A percentile compares a stretch with the other conserved stretches of the same genome.
These are phyloP conservation scores for Camelina sativa DNA, from an alignment of 345 rosid genomes.

Conservation along the genomic window DNA sequence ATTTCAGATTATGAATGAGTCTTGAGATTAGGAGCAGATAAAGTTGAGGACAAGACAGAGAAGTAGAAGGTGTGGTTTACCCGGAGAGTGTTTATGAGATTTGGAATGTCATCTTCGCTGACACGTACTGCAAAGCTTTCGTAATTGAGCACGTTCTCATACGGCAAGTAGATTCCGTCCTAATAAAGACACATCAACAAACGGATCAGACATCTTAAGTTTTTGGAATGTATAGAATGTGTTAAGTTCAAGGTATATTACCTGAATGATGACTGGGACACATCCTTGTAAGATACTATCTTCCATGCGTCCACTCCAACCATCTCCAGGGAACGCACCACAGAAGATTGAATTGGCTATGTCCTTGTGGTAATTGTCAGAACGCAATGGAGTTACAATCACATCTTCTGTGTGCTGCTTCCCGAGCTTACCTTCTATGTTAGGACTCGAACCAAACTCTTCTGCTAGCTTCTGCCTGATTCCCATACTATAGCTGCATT, in stretches of 20 bases:
- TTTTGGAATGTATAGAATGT: background rate
- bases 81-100: conserved; percentile 80
- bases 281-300: conserved; percentile 97
- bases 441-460: conserved; percentile 95
- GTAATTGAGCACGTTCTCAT: conserved; percentile 90
- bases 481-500: conserved; percentile 94
- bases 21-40: conserved; percentile 10
- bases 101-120: conserved; percentile 85
- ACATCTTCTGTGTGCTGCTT: conserved; percentile 83
- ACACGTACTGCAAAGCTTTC: conserved; percentile 93
- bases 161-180: conserved; percentile 97
- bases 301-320: conserved; percentile 99
- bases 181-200: conserved; percentile 45
- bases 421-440: conserved; percentile 92
- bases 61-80: conserved; percentile 46
- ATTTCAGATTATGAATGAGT: background rate
- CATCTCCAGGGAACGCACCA: conserved; percentile 98
- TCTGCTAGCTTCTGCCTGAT: conserved; percentile 86
- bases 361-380: conserved; percentile 67
- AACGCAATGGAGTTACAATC: conserved; percentile 67
- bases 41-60: background rate
- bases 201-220: background rate
- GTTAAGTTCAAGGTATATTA: conserved; percentile 45
- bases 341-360: conserved; percentile 86
- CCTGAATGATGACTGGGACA: conserved; percentile 97